Evolutionary conservation across 2,329 filamentous ascomycete species (phyloP).

Genomic region (Neofusicoccum laricinum): DNA sequence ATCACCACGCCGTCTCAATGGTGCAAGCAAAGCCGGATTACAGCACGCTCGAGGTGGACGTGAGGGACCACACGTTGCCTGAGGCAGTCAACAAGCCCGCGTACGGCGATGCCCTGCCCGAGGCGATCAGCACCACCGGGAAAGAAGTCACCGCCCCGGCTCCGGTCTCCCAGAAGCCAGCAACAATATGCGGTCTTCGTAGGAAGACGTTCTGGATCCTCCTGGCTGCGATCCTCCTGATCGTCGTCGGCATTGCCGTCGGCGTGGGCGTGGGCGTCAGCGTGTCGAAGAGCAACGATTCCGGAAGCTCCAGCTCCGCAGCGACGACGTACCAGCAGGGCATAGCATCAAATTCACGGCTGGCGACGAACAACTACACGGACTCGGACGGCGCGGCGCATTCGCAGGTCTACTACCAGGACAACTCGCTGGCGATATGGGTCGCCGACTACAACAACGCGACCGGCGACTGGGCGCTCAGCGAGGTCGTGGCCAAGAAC

Average conservation of each 20-base stretch:
- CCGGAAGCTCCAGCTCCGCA: neutral
- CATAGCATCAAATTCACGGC: neutral
- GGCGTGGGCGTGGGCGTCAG: neutral
- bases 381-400: neutral
- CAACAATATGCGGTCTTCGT: conserved; percentile 1
- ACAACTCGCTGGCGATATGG: neutral
- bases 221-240: neutral
- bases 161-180: neutral
- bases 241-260: neutral
- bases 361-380: neutral
- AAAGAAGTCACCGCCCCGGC: neutral
- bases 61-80: no score
- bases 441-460: neutral
- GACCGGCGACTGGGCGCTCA: neutral
- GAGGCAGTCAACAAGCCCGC: no score
- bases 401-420: neutral
- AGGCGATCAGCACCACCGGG: neutral
- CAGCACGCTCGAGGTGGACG: no score
- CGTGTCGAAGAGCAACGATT: neutral
- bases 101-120: neutral
- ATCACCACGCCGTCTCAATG: no score
- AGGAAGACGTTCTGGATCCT: conserved; percentile 3
- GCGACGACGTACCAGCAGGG: neutral
- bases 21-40: no score
- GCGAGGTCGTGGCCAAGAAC: neutral